Base-by-base conservation (phyloP, 345 rosid genomes). In the Linum trigynum region DNA sequence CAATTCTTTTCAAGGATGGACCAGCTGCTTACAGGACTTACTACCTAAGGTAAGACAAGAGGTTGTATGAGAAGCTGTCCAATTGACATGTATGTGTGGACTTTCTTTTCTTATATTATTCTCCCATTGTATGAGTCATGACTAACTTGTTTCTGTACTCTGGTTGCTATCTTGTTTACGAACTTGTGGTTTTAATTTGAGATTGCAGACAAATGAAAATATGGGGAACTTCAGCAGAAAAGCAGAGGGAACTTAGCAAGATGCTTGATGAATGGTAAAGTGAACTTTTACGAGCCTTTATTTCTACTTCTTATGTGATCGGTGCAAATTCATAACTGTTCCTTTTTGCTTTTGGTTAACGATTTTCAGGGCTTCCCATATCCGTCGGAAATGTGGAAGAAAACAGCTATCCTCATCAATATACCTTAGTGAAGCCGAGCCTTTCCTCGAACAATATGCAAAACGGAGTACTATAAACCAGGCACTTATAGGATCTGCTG, bases 241-340 rank as follows among this genome's bases (percentile, higher is more conserved):
- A 90, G 82, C 92, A 85, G 83, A 80, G 65, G 71, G 86, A 83
- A 78, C 89, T 94, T 57, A 71, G 88, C 86, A 83, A 85, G 84
- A 79, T 94, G 95, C 88, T 94, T 63, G 99, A 88, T 83, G 99
- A 94, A 83, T 94, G 99, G 99, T 90, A 12, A 37, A 17, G 3
- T 57, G 38, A 16, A 80, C 36, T 57, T 11, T 63, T 67, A 63
- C 56, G 39, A 65, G 59, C n/a, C 56, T 53, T 48, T 45, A 78
- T 74, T 77, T 59, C 39, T 53, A 16, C 69, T 4, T 67, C 51
- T 53, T 71, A 45, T 23, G 62, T 59, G 3, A 32, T 17, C 17
- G 7, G 17, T 17, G 45, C 64, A 38, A 50, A 63, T 70, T 55
- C 15, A 70, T 9, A 55, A 67, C 38, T 15, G 38, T 43, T 14